Percentiles rank a stretch among this genome's conserved stretches.
Evolutionary conservation across 2,329 filamentous ascomycete genomes (phyloP).

Genomic region (Monilinia laxa): DNA sequence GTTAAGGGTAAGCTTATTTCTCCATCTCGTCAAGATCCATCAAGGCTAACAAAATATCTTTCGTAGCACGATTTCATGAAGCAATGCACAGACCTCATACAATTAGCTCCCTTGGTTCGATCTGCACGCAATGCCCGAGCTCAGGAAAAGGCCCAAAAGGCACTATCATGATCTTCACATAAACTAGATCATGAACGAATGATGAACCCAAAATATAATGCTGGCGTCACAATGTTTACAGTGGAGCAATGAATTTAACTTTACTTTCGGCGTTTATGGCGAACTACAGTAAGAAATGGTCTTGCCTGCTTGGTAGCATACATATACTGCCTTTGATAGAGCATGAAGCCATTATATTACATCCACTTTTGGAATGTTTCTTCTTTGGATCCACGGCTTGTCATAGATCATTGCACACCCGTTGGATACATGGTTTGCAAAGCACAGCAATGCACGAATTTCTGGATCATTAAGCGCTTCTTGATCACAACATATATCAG

Average conservation of each 20-base stretch:
- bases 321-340: conserved; percentile 2
- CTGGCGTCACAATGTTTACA: conserved; percentile 20
- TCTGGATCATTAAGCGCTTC: conserved; percentile 10
- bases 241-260: conserved; percentile 16
- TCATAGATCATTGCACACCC: conserved; percentile 10
- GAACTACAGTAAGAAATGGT: not conserved
- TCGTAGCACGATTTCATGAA: conserved; percentile 80
- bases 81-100: conserved; percentile 68
- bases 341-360: conserved; percentile 6
- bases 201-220: conserved; percentile 21
- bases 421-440: conserved; percentile 14
- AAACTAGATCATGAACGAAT: conserved; percentile 17
- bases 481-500: not conserved
- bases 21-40: not conserved
- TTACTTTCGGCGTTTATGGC: conserved; percentile 19
- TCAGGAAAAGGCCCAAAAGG: conserved; percentile 78
- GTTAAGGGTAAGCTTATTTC: conserved; percentile 67
- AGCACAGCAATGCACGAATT: conserved; percentile 14
- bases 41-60: conserved; percentile 12
- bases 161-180: conserved; percentile 27
- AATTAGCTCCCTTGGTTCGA: conserved; percentile 82
- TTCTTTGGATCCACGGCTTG: conserved; percentile 6
- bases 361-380: conserved; percentile 1
- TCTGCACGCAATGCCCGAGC: conserved; percentile 82
- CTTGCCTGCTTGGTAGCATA: conserved; percentile 11